A percentile compares a stretch with the other conserved stretches of the same genome.
These are phyloP conservation scores for Pseudocercospora fuligena DNA, from an alignment of 2,329 filamentous ascomycete genomes.

Conservation along the genomic window DNA sequence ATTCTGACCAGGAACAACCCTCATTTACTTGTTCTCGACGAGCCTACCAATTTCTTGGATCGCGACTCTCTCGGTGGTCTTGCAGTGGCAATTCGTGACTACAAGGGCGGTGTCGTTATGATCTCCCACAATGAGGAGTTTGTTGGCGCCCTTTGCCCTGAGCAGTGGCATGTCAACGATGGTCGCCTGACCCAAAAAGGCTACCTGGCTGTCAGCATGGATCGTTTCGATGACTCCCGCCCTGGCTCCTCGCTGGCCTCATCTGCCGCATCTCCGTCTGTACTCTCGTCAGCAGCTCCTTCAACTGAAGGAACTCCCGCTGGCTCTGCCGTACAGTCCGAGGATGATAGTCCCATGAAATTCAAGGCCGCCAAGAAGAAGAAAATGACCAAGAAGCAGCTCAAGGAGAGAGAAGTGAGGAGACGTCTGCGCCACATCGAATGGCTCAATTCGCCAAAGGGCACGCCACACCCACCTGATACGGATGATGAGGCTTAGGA, in stretches of 20 bases:
- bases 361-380: constrained; percentile 95
- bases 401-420: constrained; percentile 90
- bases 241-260: constrained; percentile 70
- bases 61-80: constrained; percentile 95
- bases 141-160: constrained; percentile 89
- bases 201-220: constrained; percentile 71
- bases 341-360: constrained; percentile 86
- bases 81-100: constrained; percentile 96
- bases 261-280: constrained; percentile 67
- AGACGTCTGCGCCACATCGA: constrained; percentile 82
- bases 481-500: constrained; percentile 71
- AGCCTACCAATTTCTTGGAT: constrained; percentile 99
- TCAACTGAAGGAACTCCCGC: constrained; percentile 40
- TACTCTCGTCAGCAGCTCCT: constrained; percentile 38
- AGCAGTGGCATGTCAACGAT: constrained; percentile 93
- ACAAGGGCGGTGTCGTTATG: constrained; percentile 98
- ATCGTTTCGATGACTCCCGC: constrained; percentile 85
- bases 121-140: constrained; percentile 99
- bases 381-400: constrained; percentile 96
- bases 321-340: constrained; percentile 47
- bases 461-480: constrained; percentile 75
- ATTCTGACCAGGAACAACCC: constrained; percentile 72
- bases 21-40: constrained; percentile 94
- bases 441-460: constrained; percentile 73
- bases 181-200: constrained; percentile 86